Base-by-base conservation (phyloP, 1,284 basidiomycete species). In the Malassezia sp. region DNA sequence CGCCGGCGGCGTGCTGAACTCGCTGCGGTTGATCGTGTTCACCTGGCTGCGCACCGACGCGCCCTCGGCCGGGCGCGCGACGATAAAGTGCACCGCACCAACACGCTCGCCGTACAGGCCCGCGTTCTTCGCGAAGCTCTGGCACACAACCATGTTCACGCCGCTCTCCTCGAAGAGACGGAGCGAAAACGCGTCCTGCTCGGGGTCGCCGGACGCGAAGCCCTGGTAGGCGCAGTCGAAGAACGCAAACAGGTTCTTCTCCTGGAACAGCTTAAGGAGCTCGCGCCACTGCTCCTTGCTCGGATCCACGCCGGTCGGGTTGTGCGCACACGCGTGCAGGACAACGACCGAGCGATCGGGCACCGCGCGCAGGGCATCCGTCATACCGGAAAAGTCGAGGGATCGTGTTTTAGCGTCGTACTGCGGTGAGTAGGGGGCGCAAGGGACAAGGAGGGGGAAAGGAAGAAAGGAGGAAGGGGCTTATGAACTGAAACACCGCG, bases 151-250 rank as follows among this genome's bases (percentile, higher is more conserved):
- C 73, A 90, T 67, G 21, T 85, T 79, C 38, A 93, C 79, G 15
- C 78, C 78, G 52, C 75, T 75, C 57, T 79, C 74, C 23, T 81
- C 82, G 74, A 95, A 93, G 75, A 93, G 80, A 54, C 93, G 84
- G 48, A 96, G 81, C 23, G 91, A 86, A 71, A 84, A 91, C 5
- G 93, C 93, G 66, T 99, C 93, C 43, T 80, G 81, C 61, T 82
- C 73, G 48, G 86, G 86, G 68, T 88, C 80, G 4, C 87, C 86
- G 60, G 83, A 86, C 24, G 85, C 73, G 70, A 88, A 90, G 33
- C 86, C 87, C 72, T 95, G 89, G 73, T 95, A 96, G 5, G 89
- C 89, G 65, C 82, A 84, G 74, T 96, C 90, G 71, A 95, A 89
- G 74, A 93, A 90, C 35, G 83, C 84, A 71, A 81, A 90, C 71